Evolutionary conservation across 2,329 filamentous ascomycete species (phyloP).

Genomic region (Fusarium cyanostomum): DNA sequence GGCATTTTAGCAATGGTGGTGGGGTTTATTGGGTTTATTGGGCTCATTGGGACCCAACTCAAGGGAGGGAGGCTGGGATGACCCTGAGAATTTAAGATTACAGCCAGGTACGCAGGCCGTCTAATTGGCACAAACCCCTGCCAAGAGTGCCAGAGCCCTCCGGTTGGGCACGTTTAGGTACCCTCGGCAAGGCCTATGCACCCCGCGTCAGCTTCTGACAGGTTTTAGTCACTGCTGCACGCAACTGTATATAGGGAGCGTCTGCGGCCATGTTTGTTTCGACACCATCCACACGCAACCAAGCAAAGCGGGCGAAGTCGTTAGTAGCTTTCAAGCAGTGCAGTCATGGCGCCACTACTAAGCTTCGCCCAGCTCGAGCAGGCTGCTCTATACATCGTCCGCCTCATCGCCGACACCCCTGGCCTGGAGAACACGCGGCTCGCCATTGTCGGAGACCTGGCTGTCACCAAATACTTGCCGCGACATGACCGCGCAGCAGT

Average conservation of each 20-base stretch:
- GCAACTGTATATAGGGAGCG: conserved; percentile 17
- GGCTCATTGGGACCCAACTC: conserved; percentile 29
- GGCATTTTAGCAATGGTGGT: conserved; percentile 13
- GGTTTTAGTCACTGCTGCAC: background rate
- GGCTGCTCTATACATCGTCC: conserved; percentile 85
- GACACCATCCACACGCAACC: background rate
- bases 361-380: conserved; percentile 64
- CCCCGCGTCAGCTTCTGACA: conserved; percentile 8
- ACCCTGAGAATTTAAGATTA: conserved; percentile 35
- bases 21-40: conserved; percentile 19
- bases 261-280: background rate
- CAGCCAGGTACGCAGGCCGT: conserved; percentile 8
- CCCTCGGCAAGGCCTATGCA: conserved; percentile 15
- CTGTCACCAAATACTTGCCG: conserved; percentile 42
- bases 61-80: conserved; percentile 17
- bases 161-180: conserved; percentile 29
- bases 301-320: conserved; percentile 27
- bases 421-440: conserved; percentile 44
- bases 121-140: conserved; percentile 29
- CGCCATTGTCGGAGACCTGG: conserved; percentile 42
- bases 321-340: conserved; percentile 32
- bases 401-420: conserved; percentile 73
- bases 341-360: conserved; percentile 36
- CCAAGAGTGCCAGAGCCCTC: background rate
- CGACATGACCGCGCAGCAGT: conserved; percentile 28